Evolutionary conservation across 2,329 filamentous ascomycete species (phyloP).

Genomic region (Colletotrichum nymphaeae): DNA sequence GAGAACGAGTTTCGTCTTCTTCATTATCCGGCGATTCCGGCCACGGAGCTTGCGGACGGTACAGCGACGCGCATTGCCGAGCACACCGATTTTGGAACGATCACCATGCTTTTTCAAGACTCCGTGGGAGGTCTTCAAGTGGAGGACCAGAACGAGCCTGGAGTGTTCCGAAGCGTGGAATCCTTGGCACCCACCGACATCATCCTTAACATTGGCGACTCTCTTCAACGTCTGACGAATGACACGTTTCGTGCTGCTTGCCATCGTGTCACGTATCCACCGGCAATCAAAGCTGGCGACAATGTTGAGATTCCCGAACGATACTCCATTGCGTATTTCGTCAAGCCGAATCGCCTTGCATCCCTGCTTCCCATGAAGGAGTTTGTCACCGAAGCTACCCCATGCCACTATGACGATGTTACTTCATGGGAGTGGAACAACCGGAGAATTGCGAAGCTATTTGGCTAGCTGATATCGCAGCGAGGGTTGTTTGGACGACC

Average conservation of each 20-base stretch:
- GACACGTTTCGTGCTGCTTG: constrained; percentile 45
- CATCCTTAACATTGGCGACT: constrained; percentile 54
- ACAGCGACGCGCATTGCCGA: constrained; percentile 41
- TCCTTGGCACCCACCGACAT: constrained; percentile 43
- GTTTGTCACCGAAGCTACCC: constrained; percentile 42
- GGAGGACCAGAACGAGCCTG: constrained; percentile 41
- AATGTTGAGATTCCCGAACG: constrained; percentile 42
- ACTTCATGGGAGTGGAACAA: constrained; percentile 48
- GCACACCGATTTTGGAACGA: constrained; percentile 48
- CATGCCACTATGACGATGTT: constrained; percentile 44
- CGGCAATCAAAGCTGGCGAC: constrained; percentile 36
- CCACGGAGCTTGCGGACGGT: constrained; percentile 48
- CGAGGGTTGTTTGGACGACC: not conserved
- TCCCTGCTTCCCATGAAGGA: constrained; percentile 43
- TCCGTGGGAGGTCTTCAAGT: constrained; percentile 43
- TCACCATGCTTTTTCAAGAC: constrained; percentile 47
- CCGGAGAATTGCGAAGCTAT: constrained; percentile 40
- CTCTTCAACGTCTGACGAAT: constrained; percentile 51
- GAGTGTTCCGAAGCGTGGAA: constrained; percentile 41
- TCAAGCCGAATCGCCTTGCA: constrained; percentile 45
- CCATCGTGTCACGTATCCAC: constrained; percentile 48
- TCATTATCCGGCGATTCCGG: constrained; percentile 44
- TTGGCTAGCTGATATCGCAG: not conserved
- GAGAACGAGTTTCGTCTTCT: constrained; percentile 37
- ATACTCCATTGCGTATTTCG: constrained; percentile 42